These are phyloP conservation scores for Xylaria digitata DNA, from an alignment of 2,329 filamentous ascomycete species.

Conservation along the genomic window DNA sequence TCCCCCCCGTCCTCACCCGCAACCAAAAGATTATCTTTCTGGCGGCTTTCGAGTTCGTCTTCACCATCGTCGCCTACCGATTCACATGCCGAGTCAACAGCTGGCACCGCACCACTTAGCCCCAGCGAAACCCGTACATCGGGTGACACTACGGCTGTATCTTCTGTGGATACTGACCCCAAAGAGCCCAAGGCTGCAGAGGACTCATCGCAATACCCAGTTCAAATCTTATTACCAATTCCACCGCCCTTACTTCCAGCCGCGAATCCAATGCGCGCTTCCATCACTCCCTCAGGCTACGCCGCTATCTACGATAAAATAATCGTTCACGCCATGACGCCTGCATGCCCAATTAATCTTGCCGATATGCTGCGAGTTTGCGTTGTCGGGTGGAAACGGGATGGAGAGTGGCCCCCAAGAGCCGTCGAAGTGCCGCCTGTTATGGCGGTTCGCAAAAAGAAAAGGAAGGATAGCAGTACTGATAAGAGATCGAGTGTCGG, in stretches of 20 bases:
- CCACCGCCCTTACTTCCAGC: conserved; percentile 78
- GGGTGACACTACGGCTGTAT: conserved; percentile 53
- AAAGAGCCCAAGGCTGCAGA: conserved; percentile 53
- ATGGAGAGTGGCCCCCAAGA: conserved; percentile 90
- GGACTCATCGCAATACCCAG: conserved; percentile 59
- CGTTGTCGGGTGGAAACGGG: conserved; percentile 90
- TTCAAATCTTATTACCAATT: conserved; percentile 76
- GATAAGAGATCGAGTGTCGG: conserved; percentile 48
- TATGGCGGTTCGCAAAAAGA: conserved; percentile 56
- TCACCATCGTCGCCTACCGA: conserved; percentile 52
- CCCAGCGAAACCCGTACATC: conserved; percentile 48
- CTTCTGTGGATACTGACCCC: conserved; percentile 56
- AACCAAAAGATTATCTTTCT: conserved; percentile 63
- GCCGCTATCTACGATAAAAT: conserved; percentile 90
- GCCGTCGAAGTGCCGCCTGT: conserved; percentile 56
- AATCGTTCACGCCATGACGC: conserved; percentile 80
- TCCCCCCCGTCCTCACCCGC: conserved; percentile 54
- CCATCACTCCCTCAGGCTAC: conserved; percentile 80
- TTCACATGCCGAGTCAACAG: conserved; percentile 45
- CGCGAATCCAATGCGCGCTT: conserved; percentile 79
- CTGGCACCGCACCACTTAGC: conserved; percentile 42
- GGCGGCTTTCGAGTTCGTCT: conserved; percentile 57
- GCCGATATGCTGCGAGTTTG: conserved; percentile 82
- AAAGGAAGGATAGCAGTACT: conserved; percentile 49
- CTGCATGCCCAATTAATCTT: conserved; percentile 89